A percentile compares a stretch with the other conserved stretches of the same genome.
Evolutionary conservation across 768 basidiomycete genomes (phyloP).

Genomic region (Boletus patriciae): DNA sequence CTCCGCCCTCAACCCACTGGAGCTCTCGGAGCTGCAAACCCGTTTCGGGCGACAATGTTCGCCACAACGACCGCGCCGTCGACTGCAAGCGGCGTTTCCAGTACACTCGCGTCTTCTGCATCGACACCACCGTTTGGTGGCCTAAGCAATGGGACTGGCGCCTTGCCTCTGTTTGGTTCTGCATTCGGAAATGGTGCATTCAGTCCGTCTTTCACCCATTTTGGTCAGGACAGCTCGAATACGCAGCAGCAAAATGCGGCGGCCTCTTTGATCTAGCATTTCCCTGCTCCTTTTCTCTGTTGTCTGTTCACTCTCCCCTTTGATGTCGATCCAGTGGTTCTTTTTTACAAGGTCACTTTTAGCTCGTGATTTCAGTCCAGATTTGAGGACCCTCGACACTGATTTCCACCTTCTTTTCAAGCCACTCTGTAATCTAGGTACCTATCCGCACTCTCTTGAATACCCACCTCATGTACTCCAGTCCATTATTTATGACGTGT

Average conservation of each 20-base stretch:
- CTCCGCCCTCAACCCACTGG: constrained; percentile 66
- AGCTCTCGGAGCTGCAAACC: constrained; percentile 49
- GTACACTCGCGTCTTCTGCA: constrained; percentile 21
- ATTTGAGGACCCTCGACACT: constrained; percentile 5
- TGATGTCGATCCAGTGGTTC: neutral
- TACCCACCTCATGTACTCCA: constrained; percentile 17
- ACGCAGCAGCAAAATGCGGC: constrained; percentile 44
- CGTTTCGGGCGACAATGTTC: constrained; percentile 67
- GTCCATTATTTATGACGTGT: neutral
- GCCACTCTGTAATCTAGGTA: constrained; percentile 22
- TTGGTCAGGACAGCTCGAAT: constrained; percentile 17
- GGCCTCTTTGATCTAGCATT: constrained; percentile 49
- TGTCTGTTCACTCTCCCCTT: neutral
- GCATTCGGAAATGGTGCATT: constrained; percentile 26
- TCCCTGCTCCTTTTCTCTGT: constrained; percentile 5
- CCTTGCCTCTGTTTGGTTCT: constrained; percentile 6
- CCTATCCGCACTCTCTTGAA: constrained; percentile 14
- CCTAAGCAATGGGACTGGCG: constrained; percentile 12
- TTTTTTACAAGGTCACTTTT: neutral
- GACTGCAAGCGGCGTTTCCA: neutral
- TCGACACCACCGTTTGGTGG: constrained; percentile 29
- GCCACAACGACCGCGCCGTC: constrained; percentile 31
- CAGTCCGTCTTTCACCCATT: constrained; percentile 21
- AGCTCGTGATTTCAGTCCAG: constrained; percentile 11
- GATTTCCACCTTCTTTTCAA: constrained; percentile 9